Evolutionary conservation across 116 monocot genomes (phyloP).

Genomic region (Iris pallida): DNA sequence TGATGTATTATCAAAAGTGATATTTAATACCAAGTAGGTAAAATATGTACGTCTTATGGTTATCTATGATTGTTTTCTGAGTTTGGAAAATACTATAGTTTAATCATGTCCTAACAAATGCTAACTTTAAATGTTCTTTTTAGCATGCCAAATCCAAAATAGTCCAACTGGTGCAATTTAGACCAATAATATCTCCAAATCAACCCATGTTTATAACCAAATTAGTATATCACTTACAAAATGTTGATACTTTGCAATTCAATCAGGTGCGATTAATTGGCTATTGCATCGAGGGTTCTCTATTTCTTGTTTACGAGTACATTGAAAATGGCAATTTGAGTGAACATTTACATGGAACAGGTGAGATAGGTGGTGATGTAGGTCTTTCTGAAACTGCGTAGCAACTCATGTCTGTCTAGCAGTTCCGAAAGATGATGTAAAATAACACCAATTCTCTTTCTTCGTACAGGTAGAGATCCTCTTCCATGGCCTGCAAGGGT

Average conservation of each 20-base stretch:
- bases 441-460: neutral
- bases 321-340: conserved; percentile 82
- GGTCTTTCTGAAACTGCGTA: neutral
- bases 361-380: conserved; percentile 24
- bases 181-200: neutral
- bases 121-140: too few species aligned
- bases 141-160: too few species aligned
- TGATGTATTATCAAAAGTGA: too few species aligned
- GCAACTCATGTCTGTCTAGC: neutral
- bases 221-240: neutral
- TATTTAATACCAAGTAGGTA: too few species aligned
- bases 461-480: conserved; percentile 47
- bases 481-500: conserved; percentile 69
- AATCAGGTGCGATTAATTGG: conserved; percentile 84
- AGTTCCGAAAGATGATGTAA: neutral
- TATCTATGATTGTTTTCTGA: too few species aligned
- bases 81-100: too few species aligned
- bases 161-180: too few species aligned
- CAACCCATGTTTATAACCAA: neutral
- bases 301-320: conserved; percentile 75
- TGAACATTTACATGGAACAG: conserved; percentile 60
- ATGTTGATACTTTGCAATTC: neutral
- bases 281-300: conserved; percentile 50
- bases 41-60: too few species aligned
- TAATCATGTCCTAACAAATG: too few species aligned